Base-by-base conservation (phyloP, 345 rosid species). In the Populus deltoides region DNA sequence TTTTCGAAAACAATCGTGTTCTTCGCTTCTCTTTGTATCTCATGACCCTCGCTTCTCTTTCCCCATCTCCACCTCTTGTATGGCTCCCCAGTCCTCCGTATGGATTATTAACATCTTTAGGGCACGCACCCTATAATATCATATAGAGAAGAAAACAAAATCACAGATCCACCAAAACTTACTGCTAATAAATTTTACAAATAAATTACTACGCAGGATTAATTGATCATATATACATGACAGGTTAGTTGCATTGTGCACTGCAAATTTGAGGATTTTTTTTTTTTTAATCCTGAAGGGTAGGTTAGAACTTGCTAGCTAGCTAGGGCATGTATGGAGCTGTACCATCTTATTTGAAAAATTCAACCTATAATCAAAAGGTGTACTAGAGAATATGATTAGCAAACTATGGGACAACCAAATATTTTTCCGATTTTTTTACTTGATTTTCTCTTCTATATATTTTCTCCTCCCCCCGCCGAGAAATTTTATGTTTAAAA, bases 1-100 rank as follows among this genome's bases (percentile, higher is more conserved):
- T 90, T 89, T 90, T 90, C 8, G 92, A 83, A 74, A 90, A 90
- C 81, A 90, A 43, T 55, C 94, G 53, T 8, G 85, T 89, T 45
- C 94, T 84, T 62, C 92, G 76, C 85, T 90, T 90, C 84, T 90
- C 92, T 70, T 77, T 83, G 74, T 89, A 88, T 81, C 92, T 85
- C 20, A 85, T 66, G 33, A 90, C 90, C 75, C 90, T 83, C 22
- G 90, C 92, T 80, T 87, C 92, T 74, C 92, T 82, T 72, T 79
- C 88, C 2, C 84, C 89, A 24, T 84, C 86, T 16, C 66, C 84
- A 0, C 83, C 51, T 41, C 81, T 61, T 67, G 51, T 49, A 4
- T 66, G 81, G 5, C 70, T 78, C 20, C 79, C 76, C 49, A 41
- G 8, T n/a, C 67, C 63, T 38, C 83, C 79, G 17, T 41, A 67